Base-by-base conservation (phyloP, 768 basidiomycete species). In the Xerocomellus chrysenteron region DNA sequence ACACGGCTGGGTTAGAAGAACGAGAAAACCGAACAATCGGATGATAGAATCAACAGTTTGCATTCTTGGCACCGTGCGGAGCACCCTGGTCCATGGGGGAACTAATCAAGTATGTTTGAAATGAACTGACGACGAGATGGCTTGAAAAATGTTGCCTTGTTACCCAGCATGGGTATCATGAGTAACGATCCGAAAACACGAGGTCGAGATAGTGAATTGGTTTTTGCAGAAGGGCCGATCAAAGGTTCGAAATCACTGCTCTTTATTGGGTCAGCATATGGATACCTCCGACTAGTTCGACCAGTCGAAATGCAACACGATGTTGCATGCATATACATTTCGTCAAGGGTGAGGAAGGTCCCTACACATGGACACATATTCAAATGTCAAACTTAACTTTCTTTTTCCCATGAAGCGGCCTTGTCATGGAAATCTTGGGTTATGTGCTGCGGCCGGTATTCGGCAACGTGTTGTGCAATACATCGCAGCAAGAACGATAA, bases 131-230 rank as follows among this genome's bases (percentile, higher is more conserved):
- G 39, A 37, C 30, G 30, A 42, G 10, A 33, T 33, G 24, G 39
- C 21, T 30, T 50, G 35, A 52, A 39, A 28, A 42, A 40, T 19
- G 28, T 50, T 7, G 21, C 28, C 44, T 19, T 43, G 30, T 26
- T 48, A 30, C 53, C 43, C 32, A 46, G 37, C 41, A 28, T 47
- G 52, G 40, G 26, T 5, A 28, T n/a, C n/a, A n/a, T 28, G 26
- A 5, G 41, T 28, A 62, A 32, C 39, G 14, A 62, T 50, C 60
- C 36, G 32, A 50, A 41, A 47, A 54, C 50, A 55, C 14, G 51
- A 58, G 53, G 56, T 28, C 28, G 36, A 63, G 60, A 55, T 55
- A 59, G 47, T 4, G 30, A 55, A 60, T 56, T 55, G 41, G 47
- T 44, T 58, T 53, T 54, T 39, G 42, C 19, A 40, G 19, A 40